Conservation (phyloP, 306 rosid species). For the Ormosia semicastrata region DNA sequence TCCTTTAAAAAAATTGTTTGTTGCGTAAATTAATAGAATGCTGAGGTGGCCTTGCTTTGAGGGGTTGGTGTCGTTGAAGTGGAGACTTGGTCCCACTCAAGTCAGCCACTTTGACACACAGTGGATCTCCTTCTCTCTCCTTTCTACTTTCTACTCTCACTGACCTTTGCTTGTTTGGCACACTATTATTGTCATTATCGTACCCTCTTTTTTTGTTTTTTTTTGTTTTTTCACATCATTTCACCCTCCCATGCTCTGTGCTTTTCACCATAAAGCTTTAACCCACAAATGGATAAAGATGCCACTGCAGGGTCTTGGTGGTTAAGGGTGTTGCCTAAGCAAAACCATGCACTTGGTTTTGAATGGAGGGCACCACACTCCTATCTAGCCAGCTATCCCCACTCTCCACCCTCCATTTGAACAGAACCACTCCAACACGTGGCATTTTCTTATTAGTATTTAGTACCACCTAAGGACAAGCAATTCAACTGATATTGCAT, state of each 20-base stretch:
- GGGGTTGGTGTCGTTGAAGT: slow-evolving; percentile 68
- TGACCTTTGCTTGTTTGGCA: slow-evolving; percentile 68
- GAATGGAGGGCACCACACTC: not conserved
- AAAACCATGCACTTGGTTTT: slow-evolving; percentile 32
- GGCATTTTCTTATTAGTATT: slow-evolving; percentile 1
- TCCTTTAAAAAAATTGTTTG: slow-evolving; percentile 13
- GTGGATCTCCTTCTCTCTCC: slow-evolving; percentile 12
- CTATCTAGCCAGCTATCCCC: not conserved
- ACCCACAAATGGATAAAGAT: slow-evolving; percentile 57
- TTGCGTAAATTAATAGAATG: slow-evolving; percentile 71
- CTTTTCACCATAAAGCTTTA: slow-evolving; percentile 63
- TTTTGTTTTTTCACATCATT: slow-evolving; percentile 41
- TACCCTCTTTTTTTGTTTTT: not conserved
- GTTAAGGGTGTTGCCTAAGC: slow-evolving; percentile 68
- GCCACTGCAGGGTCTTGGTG: slow-evolving; percentile 39
- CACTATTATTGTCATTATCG: slow-evolving; percentile 48
- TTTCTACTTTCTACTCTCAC: not conserved
- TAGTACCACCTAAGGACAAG: slow-evolving; percentile 18
- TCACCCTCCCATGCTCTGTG: slow-evolving; percentile 56
- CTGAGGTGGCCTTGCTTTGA: slow-evolving; percentile 66
- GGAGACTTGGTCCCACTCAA: slow-evolving; percentile 68
- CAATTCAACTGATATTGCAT: slow-evolving; percentile 26
- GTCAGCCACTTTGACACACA: slow-evolving; percentile 57
- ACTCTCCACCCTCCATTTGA: not conserved
- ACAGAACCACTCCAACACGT: not conserved